Percentiles rank a stretch among this genome's conserved stretches.
Conservation (phyloP, 257 asterid species). For the Verbascum thapsus region DNA sequence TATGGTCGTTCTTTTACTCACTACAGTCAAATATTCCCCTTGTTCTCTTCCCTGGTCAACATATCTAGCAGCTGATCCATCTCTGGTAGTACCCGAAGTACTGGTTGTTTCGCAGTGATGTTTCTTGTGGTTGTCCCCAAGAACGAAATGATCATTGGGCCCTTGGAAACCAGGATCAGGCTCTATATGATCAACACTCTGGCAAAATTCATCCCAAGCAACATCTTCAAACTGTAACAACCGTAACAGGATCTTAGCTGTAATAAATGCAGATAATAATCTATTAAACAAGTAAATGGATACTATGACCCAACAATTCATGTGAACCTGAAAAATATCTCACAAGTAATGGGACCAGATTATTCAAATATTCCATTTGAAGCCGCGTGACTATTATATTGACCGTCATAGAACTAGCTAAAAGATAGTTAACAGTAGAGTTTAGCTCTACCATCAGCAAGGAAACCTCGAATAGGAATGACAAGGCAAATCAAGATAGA, state of each 20-base stretch:
- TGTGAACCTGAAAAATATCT: constrained; percentile 24
- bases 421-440: not conserved
- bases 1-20: constrained; percentile 34
- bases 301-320: constrained; percentile 1
- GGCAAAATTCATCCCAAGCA: constrained; percentile 67
- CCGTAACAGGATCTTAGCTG: constrained; percentile 56
- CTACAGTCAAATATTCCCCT: constrained; percentile 29
- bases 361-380: not conserved
- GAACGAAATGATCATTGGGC: constrained; percentile 37
- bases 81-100: constrained; percentile 36
- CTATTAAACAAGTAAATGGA: constrained; percentile 36
- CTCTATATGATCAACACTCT: constrained; percentile 67
- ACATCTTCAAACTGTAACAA: constrained; percentile 67
- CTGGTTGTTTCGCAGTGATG: constrained; percentile 38
- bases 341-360: not conserved
- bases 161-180: constrained; percentile 50
- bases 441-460: not conserved
- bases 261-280: constrained; percentile 45
- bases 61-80: constrained; percentile 36
- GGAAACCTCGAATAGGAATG: not conserved
- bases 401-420: not conserved
- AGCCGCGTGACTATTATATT: not conserved
- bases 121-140: constrained; percentile 46
- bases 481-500: not conserved
- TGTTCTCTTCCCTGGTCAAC: constrained; percentile 40